Conservation (phyloP, 192 early-diverging fungal species). For the Coemansia sp. region DNA sequence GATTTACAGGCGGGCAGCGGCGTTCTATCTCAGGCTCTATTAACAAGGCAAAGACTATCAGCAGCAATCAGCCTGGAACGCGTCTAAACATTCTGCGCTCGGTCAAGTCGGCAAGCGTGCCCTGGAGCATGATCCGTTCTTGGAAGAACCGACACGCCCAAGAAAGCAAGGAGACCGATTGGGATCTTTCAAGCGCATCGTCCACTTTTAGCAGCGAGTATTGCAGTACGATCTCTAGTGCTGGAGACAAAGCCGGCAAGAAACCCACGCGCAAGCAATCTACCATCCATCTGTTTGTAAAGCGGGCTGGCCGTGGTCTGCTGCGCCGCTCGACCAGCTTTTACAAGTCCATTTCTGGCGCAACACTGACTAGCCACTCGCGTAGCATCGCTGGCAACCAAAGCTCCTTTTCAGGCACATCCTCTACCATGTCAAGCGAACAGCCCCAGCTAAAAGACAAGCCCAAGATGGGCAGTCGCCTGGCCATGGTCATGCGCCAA, state of each 20-base stretch:
- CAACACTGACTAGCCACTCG: background rate
- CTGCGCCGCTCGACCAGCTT: slow-evolving; percentile 49
- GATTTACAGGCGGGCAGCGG: background rate
- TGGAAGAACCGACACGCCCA: slow-evolving; percentile 14
- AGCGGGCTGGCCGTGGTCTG: slow-evolving; percentile 40
- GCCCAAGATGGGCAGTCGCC: slow-evolving; percentile 21
- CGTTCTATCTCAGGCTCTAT: no score
- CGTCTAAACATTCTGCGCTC: slow-evolving; percentile 23
- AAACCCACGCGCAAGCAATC: slow-evolving; percentile 37
- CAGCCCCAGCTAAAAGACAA: background rate
- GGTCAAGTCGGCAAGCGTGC: slow-evolving; percentile 21
- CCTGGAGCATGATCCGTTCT: slow-evolving; percentile 35
- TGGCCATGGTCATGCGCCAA: slow-evolving; percentile 31
- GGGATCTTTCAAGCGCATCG: slow-evolving; percentile 24
- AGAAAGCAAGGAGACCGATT: slow-evolving; percentile 7
- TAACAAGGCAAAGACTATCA: background rate
- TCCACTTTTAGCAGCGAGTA: slow-evolving; percentile 22
- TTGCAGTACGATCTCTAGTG: slow-evolving; percentile 9
- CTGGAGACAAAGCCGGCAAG: background rate
- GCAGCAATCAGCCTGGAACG: background rate
- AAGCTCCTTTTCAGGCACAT: background rate
- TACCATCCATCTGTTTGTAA: slow-evolving; percentile 36
- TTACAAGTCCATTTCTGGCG: slow-evolving; percentile 33
- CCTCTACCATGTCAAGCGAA: slow-evolving; percentile 3
- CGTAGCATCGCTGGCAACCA: background rate